Evolutionary conservation across 441 rosid genomes (phyloP), one percentile per base, ranked within the genome.

Genomic region (Flueggea neowawraea): DNA sequence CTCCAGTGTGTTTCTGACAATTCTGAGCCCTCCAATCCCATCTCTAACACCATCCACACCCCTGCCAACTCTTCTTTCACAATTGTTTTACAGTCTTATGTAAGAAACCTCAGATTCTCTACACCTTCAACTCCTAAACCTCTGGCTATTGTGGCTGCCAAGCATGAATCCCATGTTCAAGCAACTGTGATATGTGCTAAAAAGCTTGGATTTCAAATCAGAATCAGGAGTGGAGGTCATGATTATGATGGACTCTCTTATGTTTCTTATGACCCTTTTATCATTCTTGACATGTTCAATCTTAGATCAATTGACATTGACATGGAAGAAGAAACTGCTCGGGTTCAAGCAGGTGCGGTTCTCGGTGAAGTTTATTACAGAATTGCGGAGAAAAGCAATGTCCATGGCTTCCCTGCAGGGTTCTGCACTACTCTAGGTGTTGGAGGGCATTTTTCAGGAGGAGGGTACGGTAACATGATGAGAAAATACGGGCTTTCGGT

Each of bases 161-260:
- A 64, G 45, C 73, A 76, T 53, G 69, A 76, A 22, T 67, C 76
- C 8, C 72, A 88, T 45, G 75, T 86, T 72, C 89, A 80, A 49
- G 83, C 85, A 2, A 58, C 84, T 10, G 60, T 87, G 33, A n/a
- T 60, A 31, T 87, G 94, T 55, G 68, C 81, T 54, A 71, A 63
- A 64, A 59, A 28, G 17, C 53, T 68, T 28, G 75, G 58, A 36
- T 65, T 82, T 12, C 88, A 74, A 32, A 28, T 83, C 60, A 77
- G 91, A 66, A 77, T 78, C 13, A 72, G 86, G 52, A 86, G 96
- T 39, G 96, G 96, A 6, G 90, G 91, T 32, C 90, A 86, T 61
- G 90, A 88, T 71, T 84, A 77, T 41, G 95, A 88, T 28, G 96
- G 89, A 22, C 79, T 80, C 16, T 83, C 92, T 0, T 86, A 79